Percentiles rank a stretch among this genome's conserved stretches.
These are phyloP conservation scores for Ploettnerulaceae sp. DNA, from an alignment of 2,329 filamentous ascomycete genomes.

Conservation along the genomic window DNA sequence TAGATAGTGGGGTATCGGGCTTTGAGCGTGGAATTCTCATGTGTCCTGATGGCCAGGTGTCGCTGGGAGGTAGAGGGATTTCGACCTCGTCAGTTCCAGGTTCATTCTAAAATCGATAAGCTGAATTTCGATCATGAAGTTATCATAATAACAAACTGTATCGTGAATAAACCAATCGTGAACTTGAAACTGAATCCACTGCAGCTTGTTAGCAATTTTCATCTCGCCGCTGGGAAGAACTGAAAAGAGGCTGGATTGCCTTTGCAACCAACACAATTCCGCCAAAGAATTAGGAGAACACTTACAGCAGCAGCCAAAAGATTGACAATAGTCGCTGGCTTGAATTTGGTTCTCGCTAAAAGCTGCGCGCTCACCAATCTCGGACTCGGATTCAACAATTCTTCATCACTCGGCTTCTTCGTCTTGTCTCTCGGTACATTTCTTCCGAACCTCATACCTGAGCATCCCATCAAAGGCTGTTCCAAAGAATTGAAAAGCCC, in stretches of 20 bases:
- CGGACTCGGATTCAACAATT: conserved; percentile 5
- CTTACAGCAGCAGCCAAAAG: conserved; percentile 17
- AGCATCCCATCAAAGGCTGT: conserved; percentile 15
- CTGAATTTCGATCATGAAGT: background rate
- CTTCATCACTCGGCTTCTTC: conserved; percentile 6
- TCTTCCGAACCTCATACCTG: conserved; percentile 15
- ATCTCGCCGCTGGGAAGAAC: no score
- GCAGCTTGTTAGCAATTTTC: no score
- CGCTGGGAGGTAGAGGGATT: conserved; percentile 9
- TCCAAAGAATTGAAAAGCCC: conserved; percentile 13
- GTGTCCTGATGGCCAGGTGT: conserved; percentile 13
- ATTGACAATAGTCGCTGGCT: conserved; percentile 14
- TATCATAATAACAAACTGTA: background rate
- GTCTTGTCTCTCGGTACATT: conserved; percentile 13
- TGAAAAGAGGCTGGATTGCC: no score
- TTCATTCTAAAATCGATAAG: background rate
- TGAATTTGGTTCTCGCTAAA: conserved; percentile 6
- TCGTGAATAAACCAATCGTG: conserved; percentile 20
- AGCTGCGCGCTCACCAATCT: conserved; percentile 7
- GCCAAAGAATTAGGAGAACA: no score
- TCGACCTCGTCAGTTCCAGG: conserved; percentile 14
- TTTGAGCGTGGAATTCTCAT: no score
- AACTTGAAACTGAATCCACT: conserved; percentile 20
- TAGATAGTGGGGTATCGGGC: no score
- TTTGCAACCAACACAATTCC: no score